Conservation (phyloP, 1,284 basidiomycete species). For the Sanguinoderma infundibulare region DNA sequence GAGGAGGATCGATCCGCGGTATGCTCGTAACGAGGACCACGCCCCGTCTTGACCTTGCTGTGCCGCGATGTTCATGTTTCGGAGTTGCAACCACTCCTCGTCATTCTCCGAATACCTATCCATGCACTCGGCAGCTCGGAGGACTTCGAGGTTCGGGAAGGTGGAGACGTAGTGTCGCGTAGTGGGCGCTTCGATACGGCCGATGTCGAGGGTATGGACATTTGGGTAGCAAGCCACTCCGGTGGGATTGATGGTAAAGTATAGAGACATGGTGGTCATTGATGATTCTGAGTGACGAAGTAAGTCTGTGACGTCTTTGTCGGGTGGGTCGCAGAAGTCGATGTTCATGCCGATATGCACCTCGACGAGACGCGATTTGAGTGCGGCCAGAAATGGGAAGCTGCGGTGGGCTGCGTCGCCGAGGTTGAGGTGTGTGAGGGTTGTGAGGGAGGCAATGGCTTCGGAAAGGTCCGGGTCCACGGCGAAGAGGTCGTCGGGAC, state of each 20-base stretch:
- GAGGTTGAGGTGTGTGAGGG: not conserved
- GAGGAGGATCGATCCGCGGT: not conserved
- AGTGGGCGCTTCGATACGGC: not conserved
- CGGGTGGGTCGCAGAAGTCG: not conserved
- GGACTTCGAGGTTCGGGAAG: not conserved
- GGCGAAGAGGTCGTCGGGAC: not conserved
- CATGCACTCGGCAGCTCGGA: not conserved
- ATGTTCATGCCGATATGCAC: not conserved
- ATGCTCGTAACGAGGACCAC: not conserved
- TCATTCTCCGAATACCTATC: too few species aligned
- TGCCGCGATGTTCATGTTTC: not conserved
- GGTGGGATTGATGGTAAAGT: not conserved
- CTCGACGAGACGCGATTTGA: not conserved
- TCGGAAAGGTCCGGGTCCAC: not conserved
- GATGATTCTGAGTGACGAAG: not conserved
- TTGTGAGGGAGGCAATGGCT: not conserved
- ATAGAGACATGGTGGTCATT: not conserved
- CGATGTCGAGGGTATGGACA: not conserved
- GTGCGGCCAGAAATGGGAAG: not conserved
- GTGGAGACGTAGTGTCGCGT: not conserved
- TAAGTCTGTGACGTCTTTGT: not conserved
- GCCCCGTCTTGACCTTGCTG: not conserved
- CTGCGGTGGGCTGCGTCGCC: not conserved
- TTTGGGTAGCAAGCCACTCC: not conserved
- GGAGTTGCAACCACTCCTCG: not conserved